Percentiles rank a stretch among this genome's conserved stretches.
Evolutionary conservation across 2,329 filamentous ascomycete genomes (phyloP).

Genomic region (Ascochyta lentis): DNA sequence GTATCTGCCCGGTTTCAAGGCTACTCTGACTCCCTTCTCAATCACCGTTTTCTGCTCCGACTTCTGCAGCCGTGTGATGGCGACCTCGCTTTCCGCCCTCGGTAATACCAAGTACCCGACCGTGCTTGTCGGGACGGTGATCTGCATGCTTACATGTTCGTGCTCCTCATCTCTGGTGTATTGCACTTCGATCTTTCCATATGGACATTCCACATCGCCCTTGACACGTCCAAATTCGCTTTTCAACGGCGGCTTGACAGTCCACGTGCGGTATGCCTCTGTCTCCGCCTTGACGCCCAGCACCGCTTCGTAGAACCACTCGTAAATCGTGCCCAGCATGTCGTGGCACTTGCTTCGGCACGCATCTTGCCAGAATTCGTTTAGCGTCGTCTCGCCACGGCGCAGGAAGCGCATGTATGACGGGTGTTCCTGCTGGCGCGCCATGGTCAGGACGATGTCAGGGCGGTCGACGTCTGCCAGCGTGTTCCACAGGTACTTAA

Average conservation of each 20-base stretch:
- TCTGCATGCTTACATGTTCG: conserved; percentile 18
- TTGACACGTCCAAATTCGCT: conserved; percentile 51
- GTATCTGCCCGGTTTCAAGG: conserved; percentile 19
- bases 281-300: conserved; percentile 49
- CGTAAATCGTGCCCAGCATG: conserved; percentile 58
- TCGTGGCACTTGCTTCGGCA: conserved; percentile 57
- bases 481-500: conserved; percentile 53
- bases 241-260: conserved; percentile 49
- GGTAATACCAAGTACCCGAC: conserved; percentile 24
- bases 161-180: conserved; percentile 17
- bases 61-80: conserved; percentile 2
- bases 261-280: conserved; percentile 52
- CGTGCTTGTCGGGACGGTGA: conserved; percentile 35
- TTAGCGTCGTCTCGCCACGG: conserved; percentile 53
- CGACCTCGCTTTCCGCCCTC: conserved; percentile 16
- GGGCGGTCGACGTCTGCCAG: conserved; percentile 49
- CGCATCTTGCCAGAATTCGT: conserved; percentile 55
- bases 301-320: conserved; percentile 56
- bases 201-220: conserved; percentile 51
- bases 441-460: conserved; percentile 52
- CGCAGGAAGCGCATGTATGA: conserved; percentile 58
- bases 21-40: conserved; percentile 11
- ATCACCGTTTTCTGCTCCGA: not conserved
- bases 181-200: conserved; percentile 45
- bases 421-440: conserved; percentile 56